phyloP scores from a whole-genome alignment of 768 basidiomycete species.

The Collybiopsis confluens region DNA sequence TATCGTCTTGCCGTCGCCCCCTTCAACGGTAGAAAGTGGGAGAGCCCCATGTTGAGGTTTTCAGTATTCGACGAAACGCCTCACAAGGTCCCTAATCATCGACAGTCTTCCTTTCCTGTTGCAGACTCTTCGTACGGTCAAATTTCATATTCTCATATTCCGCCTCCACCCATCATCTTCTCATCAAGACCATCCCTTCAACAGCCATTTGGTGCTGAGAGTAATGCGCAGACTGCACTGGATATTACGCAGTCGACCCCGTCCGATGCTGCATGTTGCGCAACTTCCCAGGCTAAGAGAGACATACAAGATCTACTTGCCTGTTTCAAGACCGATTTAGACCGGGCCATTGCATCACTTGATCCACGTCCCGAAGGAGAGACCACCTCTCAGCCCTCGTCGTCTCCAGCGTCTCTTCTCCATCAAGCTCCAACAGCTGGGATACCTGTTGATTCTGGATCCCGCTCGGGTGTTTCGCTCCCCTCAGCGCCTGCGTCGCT shows the following conservation, averaged over 20 bases:
- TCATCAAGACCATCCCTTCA: slow-evolving; percentile 21
- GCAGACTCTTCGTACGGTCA: slow-evolving; percentile 10
- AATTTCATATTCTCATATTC: slow-evolving; percentile 26
- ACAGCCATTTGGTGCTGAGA: slow-evolving; percentile 19
- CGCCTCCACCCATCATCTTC: slow-evolving; percentile 32
- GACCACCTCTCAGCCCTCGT: not conserved
- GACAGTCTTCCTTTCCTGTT: slow-evolving; percentile 10
- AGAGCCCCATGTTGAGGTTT: slow-evolving; percentile 60
- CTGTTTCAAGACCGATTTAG: slow-evolving; percentile 53
- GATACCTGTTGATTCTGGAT: not conserved
- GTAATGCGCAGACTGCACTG: slow-evolving; percentile 10
- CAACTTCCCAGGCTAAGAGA: slow-evolving; percentile 38
- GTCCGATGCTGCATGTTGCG: slow-evolving; percentile 35
- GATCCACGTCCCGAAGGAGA: not conserved
- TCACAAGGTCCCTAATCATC: slow-evolving; percentile 28
- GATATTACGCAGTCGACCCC: slow-evolving; percentile 13
- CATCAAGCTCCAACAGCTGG: not conserved
- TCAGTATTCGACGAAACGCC: slow-evolving; percentile 50
- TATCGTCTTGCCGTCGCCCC: slow-evolving; percentile 48
- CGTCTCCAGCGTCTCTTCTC: not conserved
- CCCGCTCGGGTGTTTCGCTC: not conserved
- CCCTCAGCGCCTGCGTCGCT: slow-evolving; percentile 15
- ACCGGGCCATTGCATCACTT: slow-evolving; percentile 31
- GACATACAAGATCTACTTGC: slow-evolving; percentile 45
- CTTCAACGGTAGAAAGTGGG: slow-evolving; percentile 49